Evolutionary conservation across 768 basidiomycete genomes (phyloP), one percentile per base, ranked within the genome.

Genomic region (Chalciporus sphaerocephalus): DNA sequence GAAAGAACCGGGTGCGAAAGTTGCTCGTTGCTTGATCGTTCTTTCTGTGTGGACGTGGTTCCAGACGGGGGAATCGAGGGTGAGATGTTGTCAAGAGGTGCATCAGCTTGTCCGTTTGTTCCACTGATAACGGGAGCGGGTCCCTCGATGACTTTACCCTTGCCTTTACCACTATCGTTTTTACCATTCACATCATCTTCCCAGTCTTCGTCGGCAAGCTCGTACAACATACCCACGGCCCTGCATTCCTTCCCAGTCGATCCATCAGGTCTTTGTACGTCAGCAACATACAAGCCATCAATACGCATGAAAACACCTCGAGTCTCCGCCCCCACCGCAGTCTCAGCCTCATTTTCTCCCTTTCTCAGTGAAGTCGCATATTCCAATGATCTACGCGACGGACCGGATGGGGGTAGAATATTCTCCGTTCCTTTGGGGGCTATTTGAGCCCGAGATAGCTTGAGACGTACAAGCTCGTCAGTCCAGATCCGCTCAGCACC

Each of bases 401-500:
- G 80, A 7, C 82, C 81, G 16, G 86, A 76, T 1, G 87, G 81
- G 1, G 81, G 66, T 2, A 73, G 62, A 33, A 91, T 81, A 46
- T 77, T 61, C 36, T 75, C 72, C 2, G 75, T 74, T 17, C 88
- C 87, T 28, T 70, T 55, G 6, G 87, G 86, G 11, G 85, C 85
- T 45, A 90, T 71, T 50, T 79, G 79, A 25, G 73, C 68, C 30
- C 87, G 76, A 1, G 81, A 75, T 20, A 85, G 64, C 56, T 88
- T 88, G 39, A 95, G 71, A 18, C 92, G 79, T 28, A 93, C 78
- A 44, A 93, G 76, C 51, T 95, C 92, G 47, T 86, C 87, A 5
- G 76, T 70, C 91, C 92, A 95, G 42, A 93, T 87, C 23, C 88
- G 76, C 58, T 93, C 92, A 1, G 83, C 80, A 7, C 92, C 92